Base-by-base conservation (phyloP, 441 rosid species). In the Cnidoscolus chayamansa region DNA sequence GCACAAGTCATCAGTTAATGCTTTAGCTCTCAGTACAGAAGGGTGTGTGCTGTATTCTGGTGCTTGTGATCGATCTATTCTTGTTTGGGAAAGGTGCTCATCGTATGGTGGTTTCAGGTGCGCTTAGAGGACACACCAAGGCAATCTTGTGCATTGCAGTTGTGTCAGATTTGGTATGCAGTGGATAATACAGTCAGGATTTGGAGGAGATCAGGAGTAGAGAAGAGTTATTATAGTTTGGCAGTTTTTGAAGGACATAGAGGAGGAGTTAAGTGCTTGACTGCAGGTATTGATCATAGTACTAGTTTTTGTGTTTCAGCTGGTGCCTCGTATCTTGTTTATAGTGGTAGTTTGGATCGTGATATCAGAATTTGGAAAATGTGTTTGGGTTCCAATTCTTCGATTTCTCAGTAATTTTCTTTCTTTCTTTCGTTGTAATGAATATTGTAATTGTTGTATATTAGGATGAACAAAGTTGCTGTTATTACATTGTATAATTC, bases 1-100 rank as follows among this genome's bases (percentile, higher is more conserved):
- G 72, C 96, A 92, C 79, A 83, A 78, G 30, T 86, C 96, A 7
- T 90, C 89, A 0, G 88, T 88, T 13, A 92, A 88, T 72, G 92
- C 91, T 7, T 80, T 92, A 65, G 92, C 90, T 0, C 72, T 89
- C 15, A 88, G 85, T 67, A 72, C 63, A 10, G 90, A 90, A 3
- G 94, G 90, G 43, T 72, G 77, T 35, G 81, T 86, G 55, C 70
- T 92, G 20, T 88, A 85, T 74, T 90, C 97, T 0, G 97, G 96
- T 40, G 93, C 96, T 0, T 87, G 90, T 74, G 97, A 92, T 72
- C 72, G 88, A 56, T 86, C 92, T 1, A 84, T 92, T 63, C 80
- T 90, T 50, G 96, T 87, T 8, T 92, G 94, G 97, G 89, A 80
- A 77, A 85, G 80, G 47, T 0, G 72, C 72, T 17, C 84, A 68